These are phyloP conservation scores for Athelia psychrophila DNA, from an alignment of 1,284 basidiomycete species.

Conservation along the genomic window DNA sequence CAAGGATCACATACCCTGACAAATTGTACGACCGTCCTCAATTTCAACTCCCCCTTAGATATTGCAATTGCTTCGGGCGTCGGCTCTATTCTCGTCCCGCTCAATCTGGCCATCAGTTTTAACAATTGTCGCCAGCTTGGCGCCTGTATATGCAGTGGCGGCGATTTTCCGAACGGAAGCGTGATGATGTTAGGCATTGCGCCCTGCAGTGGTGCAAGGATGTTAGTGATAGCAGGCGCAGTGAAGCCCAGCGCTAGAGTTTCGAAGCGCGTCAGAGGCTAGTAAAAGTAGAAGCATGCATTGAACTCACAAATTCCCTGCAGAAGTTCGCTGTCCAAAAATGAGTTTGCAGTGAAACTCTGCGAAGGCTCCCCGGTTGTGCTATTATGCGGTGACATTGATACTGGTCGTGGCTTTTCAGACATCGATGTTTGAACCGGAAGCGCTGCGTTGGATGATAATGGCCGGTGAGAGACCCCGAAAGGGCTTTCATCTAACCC, in stretches of 20 bases:
- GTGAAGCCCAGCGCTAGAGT: conserved; percentile 60
- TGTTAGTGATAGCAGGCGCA: conserved; percentile 51
- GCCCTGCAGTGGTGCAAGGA: conserved; percentile 42
- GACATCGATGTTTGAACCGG: no score
- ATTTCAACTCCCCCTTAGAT: conserved; percentile 51
- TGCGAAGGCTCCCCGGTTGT: conserved; percentile 3
- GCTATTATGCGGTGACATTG: no score
- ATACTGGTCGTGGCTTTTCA: no score
- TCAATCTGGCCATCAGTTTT: conserved; percentile 68
- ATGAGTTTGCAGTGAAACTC: conserved; percentile 46
- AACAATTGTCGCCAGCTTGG: conserved; percentile 70
- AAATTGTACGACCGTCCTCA: conserved; percentile 75
- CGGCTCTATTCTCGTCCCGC: conserved; percentile 66
- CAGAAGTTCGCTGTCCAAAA: conserved; percentile 59
- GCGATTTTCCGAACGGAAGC: conserved; percentile 63
- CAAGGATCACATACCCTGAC: conserved; percentile 47
- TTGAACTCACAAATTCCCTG: conserved; percentile 62
- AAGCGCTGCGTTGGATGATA: no score
- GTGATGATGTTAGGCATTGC: conserved; percentile 68
- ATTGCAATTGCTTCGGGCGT: conserved; percentile 62
- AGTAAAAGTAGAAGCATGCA: background rate
- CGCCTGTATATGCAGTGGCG: conserved; percentile 68
- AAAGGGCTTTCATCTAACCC: no score
- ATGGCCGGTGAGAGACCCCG: conserved; percentile 1
- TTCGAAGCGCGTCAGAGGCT: background rate